Evolutionary conservation across 805 yeast genomes (phyloP).

Genomic region (Pichia gijzeniarum): DNA sequence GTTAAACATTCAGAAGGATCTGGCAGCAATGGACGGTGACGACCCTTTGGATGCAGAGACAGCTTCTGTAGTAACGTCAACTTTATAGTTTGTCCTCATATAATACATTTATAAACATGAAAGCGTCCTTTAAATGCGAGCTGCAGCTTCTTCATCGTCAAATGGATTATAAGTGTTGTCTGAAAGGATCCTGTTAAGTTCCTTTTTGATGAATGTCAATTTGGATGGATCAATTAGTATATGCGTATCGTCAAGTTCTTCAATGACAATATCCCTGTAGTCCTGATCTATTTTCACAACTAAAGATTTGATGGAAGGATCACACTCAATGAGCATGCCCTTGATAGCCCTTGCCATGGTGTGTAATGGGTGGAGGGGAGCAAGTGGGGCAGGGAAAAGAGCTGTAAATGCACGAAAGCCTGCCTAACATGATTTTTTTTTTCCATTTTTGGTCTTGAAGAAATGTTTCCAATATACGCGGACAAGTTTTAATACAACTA

Average conservation of each 20-base stretch:
- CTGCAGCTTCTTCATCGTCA: slow-evolving; percentile 54
- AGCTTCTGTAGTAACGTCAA: slow-evolving; percentile 37
- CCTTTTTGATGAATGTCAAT: slow-evolving; percentile 69
- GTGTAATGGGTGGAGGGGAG: slow-evolving; percentile 13
- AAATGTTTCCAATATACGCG: too few species aligned
- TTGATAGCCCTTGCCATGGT: slow-evolving; percentile 48
- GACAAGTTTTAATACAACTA: too few species aligned
- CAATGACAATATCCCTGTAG: slow-evolving; percentile 59
- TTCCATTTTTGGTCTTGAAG: neutral
- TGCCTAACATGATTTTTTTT: neutral
- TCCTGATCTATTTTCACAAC: slow-evolving; percentile 76
- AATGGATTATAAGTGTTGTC: slow-evolving; percentile 81
- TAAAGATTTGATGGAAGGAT: slow-evolving; percentile 87
- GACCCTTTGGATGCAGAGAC: neutral
- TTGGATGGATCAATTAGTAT: slow-evolving; percentile 71
- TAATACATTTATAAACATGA: too few species aligned
- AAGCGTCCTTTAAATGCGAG: neutral
- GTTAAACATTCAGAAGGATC: slow-evolving; percentile 5
- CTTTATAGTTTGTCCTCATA: neutral
- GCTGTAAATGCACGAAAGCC: neutral
- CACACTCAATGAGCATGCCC: slow-evolving; percentile 53
- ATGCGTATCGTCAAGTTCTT: slow-evolving; percentile 90
- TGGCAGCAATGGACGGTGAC: slow-evolving; percentile 3
- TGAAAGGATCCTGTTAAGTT: slow-evolving; percentile 67
- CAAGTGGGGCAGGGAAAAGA: neutral